These are phyloP conservation scores for Bryoerythrophyllum caledonicum DNA, from an alignment of 225 moss, liverwort and hornwort genomes.

Conservation along the genomic window DNA sequence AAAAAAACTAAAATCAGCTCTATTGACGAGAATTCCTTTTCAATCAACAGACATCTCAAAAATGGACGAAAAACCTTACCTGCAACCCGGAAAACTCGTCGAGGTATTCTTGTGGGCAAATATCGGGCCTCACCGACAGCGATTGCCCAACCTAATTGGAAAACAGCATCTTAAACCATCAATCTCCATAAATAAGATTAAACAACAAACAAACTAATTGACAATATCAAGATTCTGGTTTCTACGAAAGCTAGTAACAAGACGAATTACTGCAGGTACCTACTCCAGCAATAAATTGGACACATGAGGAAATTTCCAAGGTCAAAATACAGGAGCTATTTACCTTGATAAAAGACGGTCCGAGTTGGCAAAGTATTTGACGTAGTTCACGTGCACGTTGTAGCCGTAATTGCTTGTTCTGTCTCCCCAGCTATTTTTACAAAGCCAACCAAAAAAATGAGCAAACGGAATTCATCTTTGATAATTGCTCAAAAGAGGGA, in stretches of 20 bases:
- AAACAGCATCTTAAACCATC: constrained; percentile 15
- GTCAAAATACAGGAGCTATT: constrained; percentile 8
- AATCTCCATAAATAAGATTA: background rate
- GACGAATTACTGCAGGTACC: background rate
- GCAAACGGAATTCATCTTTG: constrained; percentile 9
- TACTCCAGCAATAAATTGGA: background rate
- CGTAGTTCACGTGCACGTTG: constrained; percentile 66
- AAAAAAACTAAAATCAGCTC: background rate
- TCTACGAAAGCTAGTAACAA: constrained; percentile 11
- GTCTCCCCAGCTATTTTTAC: constrained; percentile 42
- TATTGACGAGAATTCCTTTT: background rate
- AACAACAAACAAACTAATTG: background rate
- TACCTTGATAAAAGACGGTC: constrained; percentile 72
- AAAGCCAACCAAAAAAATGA: constrained; percentile 18
- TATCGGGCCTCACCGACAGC: constrained; percentile 69
- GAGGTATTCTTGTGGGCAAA: constrained; percentile 67
- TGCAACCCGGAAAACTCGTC: constrained; percentile 70
- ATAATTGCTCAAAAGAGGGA: constrained; percentile 4
- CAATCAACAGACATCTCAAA: constrained; percentile 12
- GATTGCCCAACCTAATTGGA: constrained; percentile 64
- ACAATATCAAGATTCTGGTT: background rate
- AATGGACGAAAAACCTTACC: constrained; percentile 26
- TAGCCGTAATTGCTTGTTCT: constrained; percentile 38
- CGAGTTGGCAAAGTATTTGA: constrained; percentile 65
- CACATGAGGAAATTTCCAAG: background rate